A percentile compares a stretch with the other conserved stretches of the same genome.
Conservation (phyloP, 2,329 filamentous ascomycete species). For the Fusarium oligoseptatum region DNA sequence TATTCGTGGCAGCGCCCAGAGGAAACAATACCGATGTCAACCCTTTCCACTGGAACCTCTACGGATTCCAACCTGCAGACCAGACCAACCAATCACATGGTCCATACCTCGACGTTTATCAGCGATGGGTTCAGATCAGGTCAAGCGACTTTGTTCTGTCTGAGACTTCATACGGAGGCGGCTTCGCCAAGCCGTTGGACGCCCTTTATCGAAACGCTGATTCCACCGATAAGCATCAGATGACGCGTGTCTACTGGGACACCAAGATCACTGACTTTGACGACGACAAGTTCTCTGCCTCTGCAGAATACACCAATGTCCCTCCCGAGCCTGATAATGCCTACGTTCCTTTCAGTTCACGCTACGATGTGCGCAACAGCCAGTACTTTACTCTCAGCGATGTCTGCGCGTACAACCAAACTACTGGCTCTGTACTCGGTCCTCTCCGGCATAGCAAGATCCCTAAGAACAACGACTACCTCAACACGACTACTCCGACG, state of each 20-base stretch:
- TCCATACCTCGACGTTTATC: constrained; percentile 19
- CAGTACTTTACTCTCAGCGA: constrained; percentile 32
- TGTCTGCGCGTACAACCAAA: constrained; percentile 23
- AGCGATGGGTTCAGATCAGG: constrained; percentile 31
- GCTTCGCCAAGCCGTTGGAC: background rate
- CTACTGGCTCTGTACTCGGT: background rate
- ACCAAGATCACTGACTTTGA: constrained; percentile 22
- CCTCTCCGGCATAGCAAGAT: background rate
- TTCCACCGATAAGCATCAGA: constrained; percentile 9
- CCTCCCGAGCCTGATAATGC: background rate
- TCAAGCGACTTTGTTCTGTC: constrained; percentile 32
- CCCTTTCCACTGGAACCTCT: constrained; percentile 33
- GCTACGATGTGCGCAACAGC: constrained; percentile 14
- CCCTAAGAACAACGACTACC: background rate
- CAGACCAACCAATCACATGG: background rate
- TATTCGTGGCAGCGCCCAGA: constrained; percentile 26
- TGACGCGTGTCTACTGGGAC: constrained; percentile 29
- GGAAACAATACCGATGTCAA: constrained; percentile 33
- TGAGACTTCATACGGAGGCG: constrained; percentile 4
- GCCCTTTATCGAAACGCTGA: constrained; percentile 20
- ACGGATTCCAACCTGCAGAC: constrained; percentile 20
- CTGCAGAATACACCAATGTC: constrained; percentile 20
- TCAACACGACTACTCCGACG: constrained; percentile 17
- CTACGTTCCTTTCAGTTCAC: background rate
- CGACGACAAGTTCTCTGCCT: constrained; percentile 12